Evolutionary conservation across 2,329 filamentous ascomycete genomes (phyloP).

Genomic region (Bipolaris sorokiniana): DNA sequence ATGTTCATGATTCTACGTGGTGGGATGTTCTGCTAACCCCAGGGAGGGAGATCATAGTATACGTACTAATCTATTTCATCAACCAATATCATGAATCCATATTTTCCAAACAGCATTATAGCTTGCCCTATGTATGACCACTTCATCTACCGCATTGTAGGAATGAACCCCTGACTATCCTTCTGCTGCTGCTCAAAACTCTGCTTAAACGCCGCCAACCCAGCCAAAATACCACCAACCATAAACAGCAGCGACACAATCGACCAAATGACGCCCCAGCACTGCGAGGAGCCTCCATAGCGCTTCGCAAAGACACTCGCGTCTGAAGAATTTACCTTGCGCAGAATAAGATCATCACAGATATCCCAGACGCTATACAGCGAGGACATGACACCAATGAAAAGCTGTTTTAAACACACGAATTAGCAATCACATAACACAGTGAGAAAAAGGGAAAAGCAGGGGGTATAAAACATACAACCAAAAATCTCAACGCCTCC

Average conservation of each 20-base stretch:
- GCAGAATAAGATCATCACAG: constrained; percentile 79
- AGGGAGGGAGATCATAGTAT: too few species aligned
- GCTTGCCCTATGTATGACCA: too few species aligned
- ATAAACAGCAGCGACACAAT: constrained; percentile 75
- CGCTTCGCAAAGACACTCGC: constrained; percentile 78
- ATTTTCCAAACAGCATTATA: too few species aligned
- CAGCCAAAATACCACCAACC: constrained; percentile 74
- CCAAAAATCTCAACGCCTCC: constrained; percentile 73
- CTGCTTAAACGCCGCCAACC: constrained; percentile 76
- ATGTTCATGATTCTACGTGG: too few species aligned
- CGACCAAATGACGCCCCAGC: constrained; percentile 82
- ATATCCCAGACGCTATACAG: constrained; percentile 87
- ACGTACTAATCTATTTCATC: too few species aligned
- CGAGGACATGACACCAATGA: constrained; percentile 82
- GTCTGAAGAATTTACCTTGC: constrained; percentile 81
- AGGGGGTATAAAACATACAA: constrained; percentile 54
- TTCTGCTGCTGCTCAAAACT: constrained; percentile 70
- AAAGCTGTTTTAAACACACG: constrained; percentile 57
- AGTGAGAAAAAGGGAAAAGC: too few species aligned
- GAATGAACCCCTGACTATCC: constrained; percentile 71
- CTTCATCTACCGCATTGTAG: constrained; percentile 41
- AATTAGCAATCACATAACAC: not conserved
- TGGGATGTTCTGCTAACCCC: too few species aligned
- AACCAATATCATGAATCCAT: not conserved
- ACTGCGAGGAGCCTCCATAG: constrained; percentile 79